Evolutionary conservation across 1,284 basidiomycete genomes (phyloP), one percentile per base, ranked within the genome.

Genomic region (Sporisorium sorghi): DNA sequence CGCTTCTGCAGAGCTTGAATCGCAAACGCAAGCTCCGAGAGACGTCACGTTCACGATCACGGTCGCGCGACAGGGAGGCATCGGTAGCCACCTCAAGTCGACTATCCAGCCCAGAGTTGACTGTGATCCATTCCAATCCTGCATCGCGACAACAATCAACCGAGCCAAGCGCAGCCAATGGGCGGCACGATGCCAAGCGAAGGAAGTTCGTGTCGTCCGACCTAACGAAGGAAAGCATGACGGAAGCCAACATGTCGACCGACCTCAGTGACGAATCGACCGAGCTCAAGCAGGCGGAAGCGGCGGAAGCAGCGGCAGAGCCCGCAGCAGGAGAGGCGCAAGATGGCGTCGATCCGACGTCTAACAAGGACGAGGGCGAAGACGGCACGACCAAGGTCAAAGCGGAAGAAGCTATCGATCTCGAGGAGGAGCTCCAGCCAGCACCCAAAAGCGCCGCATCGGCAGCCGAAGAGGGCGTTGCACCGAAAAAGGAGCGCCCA

Each of bases 401-500:
- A 43, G 57, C 65, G 37, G 72, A 63, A n/a, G 72, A 71, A 9
- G 73, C 76, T 30, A 47, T 74, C 7, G 76, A 79, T 8, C 21
- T 71, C 42, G 73, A 58, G 9, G 61, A 66, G 12, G 66, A 63
- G 59, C 30, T 70, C 56, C 51, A 72, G 15, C 58, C 69, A 21
- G 56, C 65, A 28, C 68, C 68, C 0, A 69, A 72, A 28, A 68
- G 60, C 32, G 69, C 67, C 7, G 71, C 71, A 19, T 66, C 76
- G 51, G 63, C 70, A 44, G 56, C 69, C 51, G 52, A 76, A 53
- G 53, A 73, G 60, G 48, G 73, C 0, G 57, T 75, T 2, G 59
- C 68, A 24, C 73, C 67, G 17, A 71, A 67, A 40, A 77, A 71
- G 58, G 80, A 83, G 53, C 70, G 80, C 72, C 90, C 91, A 5